Evolutionary conservation across 352 stramenopile species (phyloP), one percentile per base, ranked within the genome.

Genomic region (Albugo laibachii): DNA sequence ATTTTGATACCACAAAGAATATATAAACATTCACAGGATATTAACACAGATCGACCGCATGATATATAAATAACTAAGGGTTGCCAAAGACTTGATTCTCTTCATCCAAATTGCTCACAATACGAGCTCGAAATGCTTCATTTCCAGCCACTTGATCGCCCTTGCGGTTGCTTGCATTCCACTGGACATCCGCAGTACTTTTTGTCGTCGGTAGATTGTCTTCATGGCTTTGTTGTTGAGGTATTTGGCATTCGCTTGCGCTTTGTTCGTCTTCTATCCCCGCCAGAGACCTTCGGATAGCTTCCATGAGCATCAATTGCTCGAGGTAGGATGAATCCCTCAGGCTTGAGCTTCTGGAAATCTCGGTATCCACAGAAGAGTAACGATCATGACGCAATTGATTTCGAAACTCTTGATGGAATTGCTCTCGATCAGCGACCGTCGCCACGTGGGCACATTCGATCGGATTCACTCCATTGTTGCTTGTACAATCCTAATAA

Each of bases 231-330:
- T 14, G 42, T 47, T 35, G 8, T 11, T 1, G 24, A 35, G 24
- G 1, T 27, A 24, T 5, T 14, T 5, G 12, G 42, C 42, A 4
- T 27, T 35, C 36, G 4, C 14, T 6, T n/a, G 16, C 13, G 11
- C 2, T 19, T 40, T 31, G 44, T 13, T 41, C 46, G 16, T 55
- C 50, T 14, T 45, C 21, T 31, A 31, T 31, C 24, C 24, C 24
- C 8, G 24, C 24, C 75, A 87, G 83, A 5, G 75, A 87, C 36
- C 76, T 69, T 21, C 72, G 76, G 49, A 88, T 83, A 10, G 76
- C 76, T 39, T 88, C 76, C 63, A 88, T 56, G 11, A 88, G 58
- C 72, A 88, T 83, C 46, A 88, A 58, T 44, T 88, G 72, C 43
- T 88, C 76, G 20, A 88, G 56, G 34, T 43, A 24, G 20, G 38